Base-by-base conservation (phyloP, 2,329 filamentous ascomycete genomes). In the Cladosporium sphaerospermum region DNA sequence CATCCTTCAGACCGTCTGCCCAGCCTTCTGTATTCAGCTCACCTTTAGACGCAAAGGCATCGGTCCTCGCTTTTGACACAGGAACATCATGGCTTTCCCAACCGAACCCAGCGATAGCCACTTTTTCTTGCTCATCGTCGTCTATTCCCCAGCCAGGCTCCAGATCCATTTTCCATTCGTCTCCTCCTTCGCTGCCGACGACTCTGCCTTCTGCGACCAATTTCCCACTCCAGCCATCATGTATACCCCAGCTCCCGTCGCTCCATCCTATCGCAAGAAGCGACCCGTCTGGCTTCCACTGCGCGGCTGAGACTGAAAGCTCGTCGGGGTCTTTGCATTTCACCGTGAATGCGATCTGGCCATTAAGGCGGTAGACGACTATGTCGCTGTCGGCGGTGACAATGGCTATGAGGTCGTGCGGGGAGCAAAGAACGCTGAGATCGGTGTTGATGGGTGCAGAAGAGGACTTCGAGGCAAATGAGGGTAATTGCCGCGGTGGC, bases 331-430 rank as follows among this genome's bases (percentile, higher is more conserved):
- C 66, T 57, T 71, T 73, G 45, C 71, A 65, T 50, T 72, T 73
- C 23, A 76, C 58, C 0, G 78, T 78, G 63, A 85, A 85, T 2
- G 84, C 83, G 46, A 76, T 69, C 62, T 96, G 89, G 1, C 85
- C 86, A 56, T 86, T 88, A 13, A 91, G 79, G 45, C 92, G 81
- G 70, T 86, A 91, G 41, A 96, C 83, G 59, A 86, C 78, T 14
- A 96, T 74, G 46, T 83, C 82, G 82, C 82, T 56, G 83, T 80
- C 13, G 78, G 58, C 42, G n/a, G 78, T 81, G 10, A 87, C 86
- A 10, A 90, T 77, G 4, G 85, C 84, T n/a, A 86, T 78, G 43
- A 97, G 77, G 70, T 96, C 89, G 74, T 95, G 88, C 8, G 84
- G 86, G 13, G 91, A 89, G 69, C 89, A 95, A 69, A 87, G 89